phyloP scores from a whole-genome alignment of 2,329 filamentous ascomycete species.

The Xylariaceae sp. region DNA sequence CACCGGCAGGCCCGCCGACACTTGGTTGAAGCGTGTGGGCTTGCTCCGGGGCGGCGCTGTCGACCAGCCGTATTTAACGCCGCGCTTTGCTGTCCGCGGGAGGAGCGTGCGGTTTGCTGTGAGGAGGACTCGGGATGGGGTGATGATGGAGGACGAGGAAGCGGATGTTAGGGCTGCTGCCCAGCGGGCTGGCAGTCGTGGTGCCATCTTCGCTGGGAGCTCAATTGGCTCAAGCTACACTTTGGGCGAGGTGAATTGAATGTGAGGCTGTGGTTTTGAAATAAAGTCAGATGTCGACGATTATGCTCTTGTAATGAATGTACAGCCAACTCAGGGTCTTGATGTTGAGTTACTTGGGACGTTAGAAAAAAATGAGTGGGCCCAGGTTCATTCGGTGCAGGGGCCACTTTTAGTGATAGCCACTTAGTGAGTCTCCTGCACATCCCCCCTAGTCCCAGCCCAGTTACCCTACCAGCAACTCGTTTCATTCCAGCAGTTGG shows the following conservation, averaged over 20 bases:
- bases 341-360: constrained; percentile 12
- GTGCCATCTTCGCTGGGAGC: constrained; percentile 49
- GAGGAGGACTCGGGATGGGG: constrained; percentile 41
- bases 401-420: background rate
- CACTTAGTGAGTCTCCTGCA: too few relatives aligned
- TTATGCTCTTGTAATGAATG: constrained; percentile 4
- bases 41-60: constrained; percentile 59
- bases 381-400: constrained; percentile 5
- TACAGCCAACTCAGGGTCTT: background rate
- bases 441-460: too few relatives aligned
- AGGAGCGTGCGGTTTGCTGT: constrained; percentile 48
- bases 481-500: too few relatives aligned
- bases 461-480: too few relatives aligned
- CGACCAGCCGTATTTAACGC: constrained; percentile 66
- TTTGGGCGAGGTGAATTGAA: background rate
- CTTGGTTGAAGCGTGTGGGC: constrained; percentile 66
- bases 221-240: constrained; percentile 22
- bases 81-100: constrained; percentile 52
- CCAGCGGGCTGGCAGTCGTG: constrained; percentile 53
- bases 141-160: constrained; percentile 38
- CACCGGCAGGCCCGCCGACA: constrained; percentile 59
- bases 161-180: constrained; percentile 45
- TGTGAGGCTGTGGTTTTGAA: background rate
- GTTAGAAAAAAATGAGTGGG: constrained; percentile 35
- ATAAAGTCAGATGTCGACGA: background rate